These are phyloP conservation scores for Wilcoxina mikolae DNA, from an alignment of 495 filamentous ascomycete species.

Conservation along the genomic window DNA sequence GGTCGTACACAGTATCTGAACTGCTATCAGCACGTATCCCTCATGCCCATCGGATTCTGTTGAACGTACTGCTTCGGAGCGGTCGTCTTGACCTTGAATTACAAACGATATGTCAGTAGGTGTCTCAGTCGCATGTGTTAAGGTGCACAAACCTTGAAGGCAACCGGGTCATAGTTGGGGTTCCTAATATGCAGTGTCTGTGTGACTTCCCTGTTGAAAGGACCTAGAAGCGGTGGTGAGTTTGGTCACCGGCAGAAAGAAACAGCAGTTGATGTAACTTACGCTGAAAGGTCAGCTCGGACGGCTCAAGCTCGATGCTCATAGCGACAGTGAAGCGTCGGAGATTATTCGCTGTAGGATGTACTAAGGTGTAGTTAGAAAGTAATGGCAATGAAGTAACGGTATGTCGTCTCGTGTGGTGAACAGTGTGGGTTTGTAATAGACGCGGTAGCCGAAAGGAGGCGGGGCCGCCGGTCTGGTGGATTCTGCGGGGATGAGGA, in stretches of 20 bases:
- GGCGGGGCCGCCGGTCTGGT: no score
- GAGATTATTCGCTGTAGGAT: no score
- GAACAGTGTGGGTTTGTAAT: background rate
- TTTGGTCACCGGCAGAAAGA: background rate
- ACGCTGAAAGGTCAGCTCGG: constrained; percentile 89
- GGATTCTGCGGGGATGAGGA: no score
- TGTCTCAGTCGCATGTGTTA: background rate
- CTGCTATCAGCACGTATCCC: constrained; percentile 8
- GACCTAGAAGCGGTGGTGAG: constrained; percentile 42
- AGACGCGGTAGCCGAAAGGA: background rate
- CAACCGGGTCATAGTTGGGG: constrained; percentile 59
- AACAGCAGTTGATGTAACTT: constrained; percentile 30
- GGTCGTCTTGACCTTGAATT: constrained; percentile 86
- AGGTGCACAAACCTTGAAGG: constrained; percentile 73
- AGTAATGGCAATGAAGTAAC: no score
- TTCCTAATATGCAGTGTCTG: constrained; percentile 72
- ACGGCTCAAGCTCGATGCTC: constrained; percentile 85
- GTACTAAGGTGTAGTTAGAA: no score
- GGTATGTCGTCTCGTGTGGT: background rate
- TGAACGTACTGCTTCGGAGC: constrained; percentile 87
- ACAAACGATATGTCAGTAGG: background rate
- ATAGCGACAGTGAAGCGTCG: constrained; percentile 38
- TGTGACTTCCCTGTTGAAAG: constrained; percentile 81
- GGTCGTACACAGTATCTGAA: constrained; percentile 90
- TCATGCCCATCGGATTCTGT: background rate